Evolutionary conservation across 352 stramenopile genomes (phyloP).

Genomic region (Globisporangium megalacanthum): DNA sequence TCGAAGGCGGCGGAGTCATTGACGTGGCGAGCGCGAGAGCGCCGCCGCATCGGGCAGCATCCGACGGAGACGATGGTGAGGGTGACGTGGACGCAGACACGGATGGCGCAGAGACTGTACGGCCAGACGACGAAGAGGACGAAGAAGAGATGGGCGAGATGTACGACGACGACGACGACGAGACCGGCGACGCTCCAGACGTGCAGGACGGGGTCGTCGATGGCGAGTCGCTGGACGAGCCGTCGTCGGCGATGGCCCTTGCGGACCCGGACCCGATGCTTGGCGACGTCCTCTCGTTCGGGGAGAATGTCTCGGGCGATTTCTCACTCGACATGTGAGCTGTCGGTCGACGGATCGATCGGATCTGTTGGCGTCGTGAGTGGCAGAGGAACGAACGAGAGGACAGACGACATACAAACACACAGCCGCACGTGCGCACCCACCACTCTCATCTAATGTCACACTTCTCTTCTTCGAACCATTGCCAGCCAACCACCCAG

Average conservation of each 20-base stretch:
- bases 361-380: neutral
- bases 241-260: neutral
- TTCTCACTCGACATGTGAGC: conserved; percentile 18
- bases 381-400: neutral
- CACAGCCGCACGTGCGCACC: neutral
- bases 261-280: neutral
- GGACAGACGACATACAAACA: neutral
- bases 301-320: conserved; percentile 11
- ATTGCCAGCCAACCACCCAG: no score
- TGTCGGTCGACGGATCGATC: neutral
- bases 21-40: conserved; percentile 42
- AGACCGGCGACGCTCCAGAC: conserved; percentile 19
- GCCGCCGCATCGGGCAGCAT: conserved; percentile 8
- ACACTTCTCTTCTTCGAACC: conserved; percentile 8
- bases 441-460: neutral
- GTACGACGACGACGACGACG: conserved; percentile 59
- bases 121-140: conserved; percentile 33
- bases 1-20: conserved; percentile 80
- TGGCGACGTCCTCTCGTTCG: conserved; percentile 2
- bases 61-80: conserved; percentile 13
- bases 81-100: conserved; percentile 22
- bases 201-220: conserved; percentile 6
- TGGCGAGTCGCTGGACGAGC: neutral
- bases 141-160: conserved; percentile 38
- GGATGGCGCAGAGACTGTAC: conserved; percentile 31